Base-by-base conservation (phyloP, 257 asterid genomes). In the Buddleja alternifolia region DNA sequence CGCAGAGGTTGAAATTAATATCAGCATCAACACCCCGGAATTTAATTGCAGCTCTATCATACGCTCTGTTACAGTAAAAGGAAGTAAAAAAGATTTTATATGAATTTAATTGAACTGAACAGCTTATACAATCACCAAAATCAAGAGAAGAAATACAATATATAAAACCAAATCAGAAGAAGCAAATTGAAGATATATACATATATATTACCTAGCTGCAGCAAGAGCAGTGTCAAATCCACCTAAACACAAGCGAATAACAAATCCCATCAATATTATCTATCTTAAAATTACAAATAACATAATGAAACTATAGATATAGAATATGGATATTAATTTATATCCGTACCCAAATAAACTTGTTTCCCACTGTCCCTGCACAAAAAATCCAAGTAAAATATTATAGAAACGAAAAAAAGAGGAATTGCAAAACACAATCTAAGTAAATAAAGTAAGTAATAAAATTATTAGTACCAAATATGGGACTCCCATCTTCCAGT, bases 221-320 rank as follows among this genome's bases (percentile, higher is more conserved):
- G 89, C 81, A 64, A 81, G 86, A 67, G 96, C 93, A 58, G 96
- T 92, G 74, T 92, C 95, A 80, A 92, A 92, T 70, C 97, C 97
- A 73, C 97, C 98, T 92, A 75, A 37, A 74, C 15, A 65, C 25
- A 17, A 75, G 19, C 52, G 25, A 54, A 54, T 6, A 40, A 15
- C 24, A 23, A 40, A 58, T 10, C 15, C 57, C 50, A 53, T 62
- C 66, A 60, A 59, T 29, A 46, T 46, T n/a, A 52, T 29, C 34
- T 29, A 20, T 23, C 39, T 36, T 10, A 17, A 29, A 12, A 42
- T 15, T 2, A 4, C 0, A 37, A 44, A 3, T 11, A 46, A 67
- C 64, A 44, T 17, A 57, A 55, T 34, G 4, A n/a, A 14, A 23
- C 8, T 24, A 6, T 58, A 67, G 75, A 25, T 67, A 7, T 29